Conservation (phyloP, 805 yeast species). For the Groenewaldozyma tartarivorans region DNA sequence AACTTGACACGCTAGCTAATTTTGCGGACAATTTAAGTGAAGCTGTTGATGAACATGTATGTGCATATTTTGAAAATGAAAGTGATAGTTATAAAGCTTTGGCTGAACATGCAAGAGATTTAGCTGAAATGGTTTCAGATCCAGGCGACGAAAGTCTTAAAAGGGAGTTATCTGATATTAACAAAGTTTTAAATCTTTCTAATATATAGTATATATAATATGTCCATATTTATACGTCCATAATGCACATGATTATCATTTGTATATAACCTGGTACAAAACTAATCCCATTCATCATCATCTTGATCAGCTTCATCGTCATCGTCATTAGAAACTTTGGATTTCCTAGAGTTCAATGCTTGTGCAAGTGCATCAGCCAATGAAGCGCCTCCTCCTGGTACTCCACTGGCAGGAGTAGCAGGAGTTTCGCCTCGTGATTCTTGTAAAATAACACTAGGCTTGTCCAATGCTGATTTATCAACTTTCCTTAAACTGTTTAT, state of each 20-base stretch:
- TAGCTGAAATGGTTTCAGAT: background rate
- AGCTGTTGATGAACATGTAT: constrained; percentile 5
- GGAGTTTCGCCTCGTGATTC: constrained; percentile 62
- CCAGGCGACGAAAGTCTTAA: background rate
- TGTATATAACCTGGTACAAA: background rate
- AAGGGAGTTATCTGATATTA: background rate
- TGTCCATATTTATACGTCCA: background rate
- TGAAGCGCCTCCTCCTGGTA: constrained; percentile 41
- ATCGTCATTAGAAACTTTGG: constrained; percentile 70
- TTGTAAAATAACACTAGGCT: constrained; percentile 61
- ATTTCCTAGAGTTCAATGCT: constrained; percentile 74
- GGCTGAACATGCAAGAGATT: background rate
- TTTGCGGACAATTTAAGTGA: constrained; percentile 4
- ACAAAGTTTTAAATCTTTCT: no score
- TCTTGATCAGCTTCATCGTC: constrained; percentile 55
- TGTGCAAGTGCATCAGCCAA: constrained; percentile 84
- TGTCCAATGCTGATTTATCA: constrained; percentile 76
- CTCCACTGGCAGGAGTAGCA: constrained; percentile 26
- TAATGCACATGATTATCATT: background rate
- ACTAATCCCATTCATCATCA: constrained; percentile 55
- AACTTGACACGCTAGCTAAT: no score
- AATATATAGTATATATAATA: background rate
- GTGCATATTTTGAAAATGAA: background rate
- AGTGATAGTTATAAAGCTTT: background rate
- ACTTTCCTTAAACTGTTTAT: constrained; percentile 59